Percentiles rank a stretch among this genome's conserved stretches.
phyloP scores from a whole-genome alignment of 1,284 basidiomycete species.

The Tilletia horrida region DNA sequence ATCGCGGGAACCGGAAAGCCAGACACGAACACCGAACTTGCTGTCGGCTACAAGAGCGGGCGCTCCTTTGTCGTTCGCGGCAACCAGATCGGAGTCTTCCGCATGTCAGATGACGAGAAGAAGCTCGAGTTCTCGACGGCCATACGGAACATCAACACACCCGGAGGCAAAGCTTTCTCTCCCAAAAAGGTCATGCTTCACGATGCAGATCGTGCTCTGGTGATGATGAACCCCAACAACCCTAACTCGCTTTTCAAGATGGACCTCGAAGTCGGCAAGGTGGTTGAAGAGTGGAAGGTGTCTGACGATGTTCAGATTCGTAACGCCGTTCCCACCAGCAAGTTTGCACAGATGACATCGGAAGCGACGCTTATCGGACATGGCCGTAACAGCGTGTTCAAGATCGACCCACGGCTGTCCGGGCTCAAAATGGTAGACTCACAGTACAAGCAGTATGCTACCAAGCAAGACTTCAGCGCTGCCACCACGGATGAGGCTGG shows the following conservation, averaged over 20 bases:
- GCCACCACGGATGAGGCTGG: slow-evolving; percentile 83
- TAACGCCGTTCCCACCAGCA: slow-evolving; percentile 86
- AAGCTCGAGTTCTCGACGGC: slow-evolving; percentile 82
- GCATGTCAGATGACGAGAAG: slow-evolving; percentile 68
- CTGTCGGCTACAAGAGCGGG: slow-evolving; percentile 93
- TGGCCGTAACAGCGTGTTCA: slow-evolving; percentile 92
- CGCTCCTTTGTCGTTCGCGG: slow-evolving; percentile 93
- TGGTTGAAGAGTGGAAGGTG: slow-evolving; percentile 98
- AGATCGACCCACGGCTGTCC: slow-evolving; percentile 86
- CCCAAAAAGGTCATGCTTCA: slow-evolving; percentile 95
- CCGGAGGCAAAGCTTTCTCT: slow-evolving; percentile 77
- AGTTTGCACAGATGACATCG: slow-evolving; percentile 88
- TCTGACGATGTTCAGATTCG: slow-evolving; percentile 80
- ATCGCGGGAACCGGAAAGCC: slow-evolving; percentile 15
- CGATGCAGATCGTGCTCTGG: slow-evolving; percentile 93
- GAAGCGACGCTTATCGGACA: slow-evolving; percentile 90
- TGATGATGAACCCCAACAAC: slow-evolving; percentile 80
- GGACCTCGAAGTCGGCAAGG: slow-evolving; percentile 92
- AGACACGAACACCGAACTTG: slow-evolving; percentile 74
- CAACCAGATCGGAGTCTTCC: slow-evolving; percentile 96
- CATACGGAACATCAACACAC: slow-evolving; percentile 77
- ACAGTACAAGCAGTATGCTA: slow-evolving; percentile 92
- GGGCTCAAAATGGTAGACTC: slow-evolving; percentile 91
- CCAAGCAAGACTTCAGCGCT: slow-evolving; percentile 93
- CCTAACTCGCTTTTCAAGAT: slow-evolving; percentile 84